Evolutionary conservation across 768 basidiomycete species (phyloP), one percentile per base, ranked within the genome.

Genomic region (Suillus cothurnatus): DNA sequence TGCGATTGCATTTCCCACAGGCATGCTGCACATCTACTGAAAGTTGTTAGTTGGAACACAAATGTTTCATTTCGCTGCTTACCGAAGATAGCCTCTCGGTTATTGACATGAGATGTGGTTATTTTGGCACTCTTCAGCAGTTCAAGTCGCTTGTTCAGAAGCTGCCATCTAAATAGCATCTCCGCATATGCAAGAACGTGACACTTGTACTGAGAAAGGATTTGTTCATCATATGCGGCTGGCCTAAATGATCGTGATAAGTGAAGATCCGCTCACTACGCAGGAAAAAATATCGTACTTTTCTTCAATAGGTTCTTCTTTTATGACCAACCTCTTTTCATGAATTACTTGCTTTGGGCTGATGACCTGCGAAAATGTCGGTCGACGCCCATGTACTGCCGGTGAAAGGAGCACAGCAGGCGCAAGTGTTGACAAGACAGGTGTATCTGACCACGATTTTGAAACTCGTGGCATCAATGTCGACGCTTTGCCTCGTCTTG

Each of bases 121-220:
- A 70, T 74, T 66, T 80, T 81, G 26, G 89, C 82, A n/a, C 85
- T 81, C 67, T 92, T 92, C 64, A 94, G 76, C 1, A 95, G 81
- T 68, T 93, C 92, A 21, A 88, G 76, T 3, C 93, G 85, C 72
- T 93, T 91, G 47, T 86, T 81, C 69, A 85, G 79, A 61, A 93
- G 73, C 67, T 86, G 78, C 94, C 94, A 95, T 52, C 88, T 79
- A 68, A 87, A 86, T 28, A 95, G 79, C 67, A 90, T 78, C 63
- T 95, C 92, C 7, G 91, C 90, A 71, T 95, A 95, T 1, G 82
- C 81, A 50, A 87, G 76, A 26, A 94, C 80, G 73, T 95, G 92
- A 9, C 73, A 77, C 26, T 80, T 72, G 41, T 83, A 67, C 63
- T 82, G 84, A 23, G 79, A 75, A 26, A 86, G 80, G 61, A 85